A percentile compares a stretch with the other conserved stretches of the same genome.
Conservation (phyloP, 177 flowering plant species). For the Tripterygium wilfordii region DNA sequence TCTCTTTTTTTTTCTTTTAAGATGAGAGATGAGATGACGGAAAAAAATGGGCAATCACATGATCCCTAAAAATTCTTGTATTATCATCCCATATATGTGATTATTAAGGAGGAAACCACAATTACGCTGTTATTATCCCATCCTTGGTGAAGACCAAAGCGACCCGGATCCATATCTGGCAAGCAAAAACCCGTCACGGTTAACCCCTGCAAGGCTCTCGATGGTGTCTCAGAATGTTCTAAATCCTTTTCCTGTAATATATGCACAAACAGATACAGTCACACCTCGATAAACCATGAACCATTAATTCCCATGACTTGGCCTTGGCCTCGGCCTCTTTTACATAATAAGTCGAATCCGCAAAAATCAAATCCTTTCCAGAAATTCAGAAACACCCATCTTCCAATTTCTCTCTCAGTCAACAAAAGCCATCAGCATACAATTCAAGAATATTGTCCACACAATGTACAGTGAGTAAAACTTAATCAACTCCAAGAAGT, state of each 20-base stretch:
- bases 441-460: no score
- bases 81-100: conserved; percentile 86
- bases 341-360: conserved; percentile 40
- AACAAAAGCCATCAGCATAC: conserved; percentile 4
- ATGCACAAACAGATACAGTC: conserved; percentile 67
- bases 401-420: conserved; percentile 25
- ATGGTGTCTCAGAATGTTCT: conserved; percentile 19
- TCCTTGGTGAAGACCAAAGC: conserved; percentile 95
- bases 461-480: no score
- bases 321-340: conserved; percentile 54
- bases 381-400: conserved; percentile 32
- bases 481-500: no score
- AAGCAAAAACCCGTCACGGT: conserved; percentile 12
- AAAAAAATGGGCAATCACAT: conserved; percentile 73
- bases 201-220: conserved; percentile 33
- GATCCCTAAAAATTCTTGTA: conserved; percentile 64
- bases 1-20: conserved; percentile 59
- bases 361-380: conserved; percentile 41
- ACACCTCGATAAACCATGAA: conserved; percentile 39
- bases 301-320: conserved; percentile 41
- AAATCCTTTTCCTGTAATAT: conserved; percentile 82
- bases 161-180: conserved; percentile 88
- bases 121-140: conserved; percentile 99
- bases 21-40: conserved; percentile 72
- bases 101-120: conserved; percentile 97